Percentiles rank a stretch among this genome's conserved stretches.
phyloP scores from a whole-genome alignment of 176 grass and related monocot species.

The Aegilops bicornis region DNA sequence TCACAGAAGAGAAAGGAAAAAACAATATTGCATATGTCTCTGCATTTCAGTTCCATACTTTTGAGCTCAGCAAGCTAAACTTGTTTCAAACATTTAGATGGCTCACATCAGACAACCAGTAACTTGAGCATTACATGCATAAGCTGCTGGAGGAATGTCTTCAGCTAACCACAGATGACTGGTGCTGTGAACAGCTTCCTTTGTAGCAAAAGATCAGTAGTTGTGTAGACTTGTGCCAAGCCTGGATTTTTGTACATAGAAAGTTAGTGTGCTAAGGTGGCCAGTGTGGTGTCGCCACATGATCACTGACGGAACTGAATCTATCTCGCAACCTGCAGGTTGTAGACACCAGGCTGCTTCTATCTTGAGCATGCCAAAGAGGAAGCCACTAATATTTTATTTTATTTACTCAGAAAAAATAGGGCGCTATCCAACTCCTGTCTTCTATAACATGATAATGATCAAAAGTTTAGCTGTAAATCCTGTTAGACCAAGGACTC shows the following conservation, averaged over 20 bases:
- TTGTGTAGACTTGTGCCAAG: background rate
- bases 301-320: constrained; percentile 21
- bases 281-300: background rate
- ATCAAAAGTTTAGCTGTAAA: no score
- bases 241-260: background rate
- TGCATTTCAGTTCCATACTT: background rate
- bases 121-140: background rate
- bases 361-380: no score
- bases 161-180: background rate
- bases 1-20: background rate
- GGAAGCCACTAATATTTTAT: no score
- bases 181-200: background rate
- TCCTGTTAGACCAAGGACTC: no score
- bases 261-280: background rate
- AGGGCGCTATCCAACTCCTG: no score
- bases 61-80: background rate
- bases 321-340: no score
- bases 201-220: background rate
- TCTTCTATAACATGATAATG: no score
- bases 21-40: background rate
- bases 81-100: background rate
- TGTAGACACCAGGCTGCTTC: no score
- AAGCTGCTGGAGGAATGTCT: background rate
- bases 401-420: no score
- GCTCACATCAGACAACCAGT: background rate